Conservation (phyloP, 2,329 filamentous ascomycete species). For the Alternaria novae-zelandiae region DNA sequence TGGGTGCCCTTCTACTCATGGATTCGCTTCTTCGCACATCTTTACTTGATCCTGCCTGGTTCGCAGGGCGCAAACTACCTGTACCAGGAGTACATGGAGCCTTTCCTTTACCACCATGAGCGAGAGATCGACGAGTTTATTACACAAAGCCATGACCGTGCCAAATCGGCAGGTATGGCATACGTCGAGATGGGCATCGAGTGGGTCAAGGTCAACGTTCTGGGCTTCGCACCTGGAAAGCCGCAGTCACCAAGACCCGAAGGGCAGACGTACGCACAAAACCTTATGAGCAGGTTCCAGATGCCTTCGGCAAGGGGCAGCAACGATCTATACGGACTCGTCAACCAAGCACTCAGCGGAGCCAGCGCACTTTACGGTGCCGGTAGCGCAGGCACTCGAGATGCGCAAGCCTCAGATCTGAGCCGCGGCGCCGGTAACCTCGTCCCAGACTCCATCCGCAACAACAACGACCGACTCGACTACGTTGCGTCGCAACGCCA, state of each 20-base stretch:
- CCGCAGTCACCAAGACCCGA: constrained; percentile 54
- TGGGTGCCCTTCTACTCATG: constrained; percentile 97
- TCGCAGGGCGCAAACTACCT: constrained; percentile 90
- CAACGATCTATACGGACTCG: constrained; percentile 76
- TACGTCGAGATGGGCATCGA: constrained; percentile 56
- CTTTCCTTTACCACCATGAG: constrained; percentile 88
- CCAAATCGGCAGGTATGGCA: constrained; percentile 76
- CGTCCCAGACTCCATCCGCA: constrained; percentile 71
- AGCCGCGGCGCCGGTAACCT: constrained; percentile 64
- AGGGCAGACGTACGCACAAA: constrained; percentile 73
- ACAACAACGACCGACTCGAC: constrained; percentile 70
- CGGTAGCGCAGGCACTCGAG: constrained; percentile 34
- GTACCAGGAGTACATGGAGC: constrained; percentile 85
- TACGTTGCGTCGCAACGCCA: constrained; percentile 84
- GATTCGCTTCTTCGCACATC: constrained; percentile 82
- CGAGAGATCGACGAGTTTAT: constrained; percentile 89
- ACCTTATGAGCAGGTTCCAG: constrained; percentile 83
- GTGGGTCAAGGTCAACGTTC: constrained; percentile 72
- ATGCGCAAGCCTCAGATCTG: constrained; percentile 58
- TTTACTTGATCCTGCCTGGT: constrained; percentile 96
- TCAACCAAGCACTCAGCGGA: constrained; percentile 75
- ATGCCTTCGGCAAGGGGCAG: constrained; percentile 73
- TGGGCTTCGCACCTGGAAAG: constrained; percentile 71
- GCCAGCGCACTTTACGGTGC: constrained; percentile 58
- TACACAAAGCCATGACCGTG: constrained; percentile 76